Evolutionary conservation across 2,329 filamentous ascomycete species (phyloP).

Genomic region (Lojkania enalia): DNA sequence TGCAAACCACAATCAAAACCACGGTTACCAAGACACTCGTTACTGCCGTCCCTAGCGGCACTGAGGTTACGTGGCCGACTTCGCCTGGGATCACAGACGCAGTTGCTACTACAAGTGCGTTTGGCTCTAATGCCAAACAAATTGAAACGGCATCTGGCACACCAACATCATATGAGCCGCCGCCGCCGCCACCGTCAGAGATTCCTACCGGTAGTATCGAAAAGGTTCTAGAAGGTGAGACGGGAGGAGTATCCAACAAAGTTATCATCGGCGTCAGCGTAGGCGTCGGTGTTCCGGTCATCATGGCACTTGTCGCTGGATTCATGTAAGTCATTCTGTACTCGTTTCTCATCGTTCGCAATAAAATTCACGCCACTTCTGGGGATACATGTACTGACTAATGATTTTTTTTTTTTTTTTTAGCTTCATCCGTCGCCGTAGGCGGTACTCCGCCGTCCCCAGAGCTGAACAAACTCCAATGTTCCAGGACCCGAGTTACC

Average conservation of each 20-base stretch:
- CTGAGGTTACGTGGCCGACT: conserved; percentile 47
- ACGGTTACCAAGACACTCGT: conserved; percentile 46
- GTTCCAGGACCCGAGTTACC: background rate
- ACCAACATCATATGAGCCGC: conserved; percentile 52
- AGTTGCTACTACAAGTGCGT: conserved; percentile 44
- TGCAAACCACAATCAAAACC: conserved; percentile 51
- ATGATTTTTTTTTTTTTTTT: too few species aligned
- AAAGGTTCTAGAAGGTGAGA: conserved; percentile 22
- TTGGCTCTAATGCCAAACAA: conserved; percentile 47
- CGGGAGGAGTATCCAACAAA: conserved; percentile 47
- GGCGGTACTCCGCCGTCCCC: background rate
- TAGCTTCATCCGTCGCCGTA: background rate
- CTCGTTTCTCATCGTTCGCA: too few species aligned
- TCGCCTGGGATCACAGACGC: conserved; percentile 37
- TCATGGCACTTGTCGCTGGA: conserved; percentile 31
- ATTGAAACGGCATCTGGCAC: conserved; percentile 48
- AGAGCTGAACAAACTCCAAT: background rate
- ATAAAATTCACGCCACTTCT: too few species aligned
- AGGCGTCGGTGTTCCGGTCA: conserved; percentile 49
- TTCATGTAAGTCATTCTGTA: too few species aligned
- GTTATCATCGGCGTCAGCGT: conserved; percentile 56
- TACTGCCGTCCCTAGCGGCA: conserved; percentile 39
- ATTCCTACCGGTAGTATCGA: conserved; percentile 1
- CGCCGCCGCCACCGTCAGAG: conserved; percentile 27
- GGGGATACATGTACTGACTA: too few species aligned